Conservation (phyloP, 2,329 filamentous ascomycete species). For the Plenodomus biglobosus region DNA sequence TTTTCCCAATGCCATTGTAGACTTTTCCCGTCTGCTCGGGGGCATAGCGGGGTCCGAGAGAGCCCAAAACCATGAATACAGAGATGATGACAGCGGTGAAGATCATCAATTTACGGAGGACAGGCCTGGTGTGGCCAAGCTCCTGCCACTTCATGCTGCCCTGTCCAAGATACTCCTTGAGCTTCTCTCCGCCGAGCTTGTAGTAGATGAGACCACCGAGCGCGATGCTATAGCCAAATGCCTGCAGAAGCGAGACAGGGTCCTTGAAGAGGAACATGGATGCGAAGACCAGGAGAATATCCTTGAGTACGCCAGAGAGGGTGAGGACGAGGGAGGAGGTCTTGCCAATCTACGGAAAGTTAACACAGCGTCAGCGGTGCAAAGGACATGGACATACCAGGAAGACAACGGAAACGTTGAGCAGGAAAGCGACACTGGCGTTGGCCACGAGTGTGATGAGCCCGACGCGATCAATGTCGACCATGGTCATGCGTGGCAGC, state of each 20-base stretch:
- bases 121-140: conserved; percentile 75
- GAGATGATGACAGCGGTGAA: conserved; percentile 64
- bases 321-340: conserved; percentile 84
- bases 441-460: conserved; percentile 72
- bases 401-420: conserved; percentile 86
- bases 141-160: conserved; percentile 80
- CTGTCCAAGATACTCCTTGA: conserved; percentile 76
- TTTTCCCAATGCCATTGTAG: conserved; percentile 39
- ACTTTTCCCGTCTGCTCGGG: conserved; percentile 41
- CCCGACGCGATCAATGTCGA: conserved; percentile 72
- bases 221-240: conserved; percentile 81
- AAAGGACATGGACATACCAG: conserved; percentile 61
- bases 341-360: conserved; percentile 69
- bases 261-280: conserved; percentile 83
- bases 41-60: conserved; percentile 45
- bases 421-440: conserved; percentile 74
- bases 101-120: conserved; percentile 74
- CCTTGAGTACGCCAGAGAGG: conserved; percentile 84
- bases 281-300: conserved; percentile 77
- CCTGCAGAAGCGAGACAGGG: conserved; percentile 72
- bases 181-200: conserved; percentile 79
- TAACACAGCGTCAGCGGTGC: conserved; percentile 13
- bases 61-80: conserved; percentile 69
- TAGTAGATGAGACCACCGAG: conserved; percentile 80
- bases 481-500: conserved; percentile 67